Evolutionary conservation across 108 stramenopile genomes (phyloP), one percentile per base, ranked within the genome.

Genomic region (Mayamaea pseudoterrestris): DNA sequence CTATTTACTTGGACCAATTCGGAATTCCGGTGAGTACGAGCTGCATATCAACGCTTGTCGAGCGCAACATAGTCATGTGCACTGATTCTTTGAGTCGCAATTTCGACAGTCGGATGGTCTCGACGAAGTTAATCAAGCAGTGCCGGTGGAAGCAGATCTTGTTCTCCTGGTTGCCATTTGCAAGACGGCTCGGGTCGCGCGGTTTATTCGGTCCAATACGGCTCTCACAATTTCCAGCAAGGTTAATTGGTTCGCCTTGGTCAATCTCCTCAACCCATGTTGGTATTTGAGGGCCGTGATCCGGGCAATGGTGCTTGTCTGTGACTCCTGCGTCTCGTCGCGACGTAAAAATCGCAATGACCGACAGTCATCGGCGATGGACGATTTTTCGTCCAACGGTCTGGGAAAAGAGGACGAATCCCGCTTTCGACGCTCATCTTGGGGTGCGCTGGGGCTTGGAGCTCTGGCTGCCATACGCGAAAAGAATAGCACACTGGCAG

Each of bases 181-280:
- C 7, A 65, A 77, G 5, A 67, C 68, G 5, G 62, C 60, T 8
- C 70, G 82, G 7, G 44, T 80, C 35, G 76, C 72, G 14, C 70
- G 87, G 27, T 81, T 79, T 44, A 73, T 89, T 47, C 68, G 66
- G 42, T 63, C 74, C 21, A 53, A 65, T 12, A 68, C 60, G 0
- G 53, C 77, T n/a, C 56, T 80, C 13, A 51, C 61, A 31, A 27
- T 34, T 1, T 44, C 58, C 24, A 63, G 63, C 27, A 52, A 36
- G 28, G 53, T 73, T 30, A 54, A 61, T 40, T 64, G 44, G 57
- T 70, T 55, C 35, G 60, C 47, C 47, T 8, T 53, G n/a, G 30
- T 59, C 6, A 36, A 57, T 13, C 47, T 39, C 25, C 16, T 71
- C 18, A 46, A 63, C 29, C 78, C 71, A n/a, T 49, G 41, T n/a